phyloP scores from a whole-genome alignment of 257 asterid species.

The Avicennia marina region DNA sequence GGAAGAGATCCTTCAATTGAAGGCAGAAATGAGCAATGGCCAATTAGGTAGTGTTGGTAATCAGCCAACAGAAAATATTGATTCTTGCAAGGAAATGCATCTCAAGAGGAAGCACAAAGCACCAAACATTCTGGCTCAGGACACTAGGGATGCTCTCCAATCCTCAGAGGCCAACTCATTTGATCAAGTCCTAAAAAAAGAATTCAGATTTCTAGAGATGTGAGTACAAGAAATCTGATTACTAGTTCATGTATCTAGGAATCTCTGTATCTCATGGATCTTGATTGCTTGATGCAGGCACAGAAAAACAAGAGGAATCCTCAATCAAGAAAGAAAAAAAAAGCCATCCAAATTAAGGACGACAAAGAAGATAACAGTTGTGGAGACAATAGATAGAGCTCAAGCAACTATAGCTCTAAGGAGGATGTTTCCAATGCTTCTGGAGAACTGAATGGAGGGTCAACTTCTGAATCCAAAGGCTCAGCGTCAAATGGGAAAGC shows the following conservation, averaged over 20 bases:
- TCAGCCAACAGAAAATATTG: conserved; percentile 1
- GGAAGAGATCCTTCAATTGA: conserved; percentile 26
- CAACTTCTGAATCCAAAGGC: conserved; percentile 26
- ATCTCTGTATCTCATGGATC: conserved; percentile 13
- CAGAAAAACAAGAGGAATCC: conserved; percentile 28
- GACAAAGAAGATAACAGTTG: conserved; percentile 37
- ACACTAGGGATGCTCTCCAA: background rate
- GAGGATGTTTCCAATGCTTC: conserved; percentile 39
- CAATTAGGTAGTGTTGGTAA: conserved; percentile 13
- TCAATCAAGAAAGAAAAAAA: conserved; percentile 43
- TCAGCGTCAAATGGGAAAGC: conserved; percentile 36
- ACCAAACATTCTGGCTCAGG: background rate
- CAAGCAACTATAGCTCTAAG: conserved; percentile 48
- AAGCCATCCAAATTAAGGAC: conserved; percentile 13
- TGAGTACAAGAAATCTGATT: background rate
- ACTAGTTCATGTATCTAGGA: conserved; percentile 14
- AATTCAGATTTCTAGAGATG: conserved; percentile 39
- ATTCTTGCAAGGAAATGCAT: conserved; percentile 26
- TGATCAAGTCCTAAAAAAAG: conserved; percentile 40
- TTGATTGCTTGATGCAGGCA: conserved; percentile 28
- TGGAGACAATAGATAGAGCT: conserved; percentile 27
- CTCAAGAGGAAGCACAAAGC: conserved; percentile 33
- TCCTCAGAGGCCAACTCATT: background rate
- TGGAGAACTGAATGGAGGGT: conserved; percentile 24
- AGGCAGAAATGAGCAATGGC: conserved; percentile 23